Evolutionary conservation across 2,329 filamentous ascomycete species (phyloP).

Genomic region (Ampelomyces quisqualis): DNA sequence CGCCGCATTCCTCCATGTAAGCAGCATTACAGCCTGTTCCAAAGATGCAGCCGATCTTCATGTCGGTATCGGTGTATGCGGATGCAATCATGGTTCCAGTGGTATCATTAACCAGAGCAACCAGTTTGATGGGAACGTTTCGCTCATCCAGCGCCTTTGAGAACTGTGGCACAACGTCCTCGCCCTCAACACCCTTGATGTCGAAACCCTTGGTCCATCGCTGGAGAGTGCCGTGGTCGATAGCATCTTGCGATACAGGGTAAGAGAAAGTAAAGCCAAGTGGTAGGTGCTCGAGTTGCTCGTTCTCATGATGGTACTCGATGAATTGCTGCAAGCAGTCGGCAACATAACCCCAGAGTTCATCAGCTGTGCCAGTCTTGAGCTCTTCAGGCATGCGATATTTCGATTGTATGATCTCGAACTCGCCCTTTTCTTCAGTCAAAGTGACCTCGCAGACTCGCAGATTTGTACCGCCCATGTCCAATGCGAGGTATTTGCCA

Average conservation of each 20-base stretch:
- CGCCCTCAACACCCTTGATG: slow-evolving; percentile 84
- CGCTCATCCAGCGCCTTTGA: slow-evolving; percentile 73
- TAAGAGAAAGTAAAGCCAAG: slow-evolving; percentile 98
- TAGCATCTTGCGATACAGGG: slow-evolving; percentile 87
- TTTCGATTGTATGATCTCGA: slow-evolving; percentile 95
- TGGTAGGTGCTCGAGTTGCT: slow-evolving; percentile 66
- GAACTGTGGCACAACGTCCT: slow-evolving; percentile 88
- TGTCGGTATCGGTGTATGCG: slow-evolving; percentile 88
- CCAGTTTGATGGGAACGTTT: slow-evolving; percentile 86
- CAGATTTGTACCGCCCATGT: slow-evolving; percentile 96
- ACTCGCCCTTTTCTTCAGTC: slow-evolving; percentile 84
- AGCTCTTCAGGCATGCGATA: slow-evolving; percentile 94
- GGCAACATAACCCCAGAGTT: slow-evolving; percentile 93
- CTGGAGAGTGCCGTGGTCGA: slow-evolving; percentile 89
- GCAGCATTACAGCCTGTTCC: slow-evolving; percentile 97
- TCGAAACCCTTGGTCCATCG: slow-evolving; percentile 98
- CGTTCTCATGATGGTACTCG: slow-evolving; percentile 74
- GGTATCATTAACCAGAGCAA: slow-evolving; percentile 94
- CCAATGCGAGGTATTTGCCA: slow-evolving; percentile 83
- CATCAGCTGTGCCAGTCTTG: slow-evolving; percentile 80
- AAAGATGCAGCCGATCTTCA: slow-evolving; percentile 97
- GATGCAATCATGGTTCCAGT: slow-evolving; percentile 96
- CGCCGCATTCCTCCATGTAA: slow-evolving; percentile 92
- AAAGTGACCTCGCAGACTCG: slow-evolving; percentile 92
- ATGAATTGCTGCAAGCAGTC: slow-evolving; percentile 92